Conservation (phyloP, 2,329 filamentous ascomycete genomes). For the Magnaporthiopsis rhizophila region DNA sequence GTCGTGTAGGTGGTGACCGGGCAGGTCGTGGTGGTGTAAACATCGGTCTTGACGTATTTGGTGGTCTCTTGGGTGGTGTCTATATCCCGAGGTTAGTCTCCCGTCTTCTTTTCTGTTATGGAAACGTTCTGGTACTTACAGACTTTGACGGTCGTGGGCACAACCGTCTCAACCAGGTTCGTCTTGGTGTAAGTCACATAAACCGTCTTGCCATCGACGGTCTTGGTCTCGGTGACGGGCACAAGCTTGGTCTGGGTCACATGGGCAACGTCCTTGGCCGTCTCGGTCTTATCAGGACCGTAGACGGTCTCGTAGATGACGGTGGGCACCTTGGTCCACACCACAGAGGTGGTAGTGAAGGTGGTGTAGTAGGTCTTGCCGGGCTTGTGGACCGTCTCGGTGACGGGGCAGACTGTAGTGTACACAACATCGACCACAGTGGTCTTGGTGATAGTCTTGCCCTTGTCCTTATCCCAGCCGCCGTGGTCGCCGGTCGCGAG, state of each 20-base stretch:
- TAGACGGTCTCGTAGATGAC: conserved; percentile 24
- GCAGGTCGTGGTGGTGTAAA: conserved; percentile 30
- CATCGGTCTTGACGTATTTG: conserved; percentile 11
- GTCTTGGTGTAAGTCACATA: conserved; percentile 33
- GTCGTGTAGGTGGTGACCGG: conserved; percentile 34
- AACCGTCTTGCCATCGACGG: conserved; percentile 31
- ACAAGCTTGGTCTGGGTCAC: conserved; percentile 35
- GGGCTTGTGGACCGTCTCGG: conserved; percentile 26
- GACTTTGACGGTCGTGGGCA: conserved; percentile 19
- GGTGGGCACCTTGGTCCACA: conserved; percentile 23
- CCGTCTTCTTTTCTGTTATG: conserved; percentile 17
- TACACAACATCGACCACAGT: conserved; percentile 27
- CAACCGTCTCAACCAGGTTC: conserved; percentile 23
- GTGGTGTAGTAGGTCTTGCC: conserved; percentile 29
- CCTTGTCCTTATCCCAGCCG: conserved; percentile 12
- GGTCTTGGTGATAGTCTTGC: conserved; percentile 16
- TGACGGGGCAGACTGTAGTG: conserved; percentile 27
- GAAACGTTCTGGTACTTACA: conserved; percentile 18
- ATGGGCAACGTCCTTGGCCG: conserved; percentile 28
- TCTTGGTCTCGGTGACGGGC: conserved; percentile 36
- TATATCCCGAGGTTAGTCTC: neutral
- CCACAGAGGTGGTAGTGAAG: conserved; percentile 35
- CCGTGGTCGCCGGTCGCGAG: conserved; percentile 18
- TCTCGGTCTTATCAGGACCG: conserved; percentile 28
- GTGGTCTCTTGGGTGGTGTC: conserved; percentile 7